Evolutionary conservation across 805 yeast genomes (phyloP), one percentile per base, ranked within the genome.

Genomic region (Diddensiella santjacobensis): DNA sequence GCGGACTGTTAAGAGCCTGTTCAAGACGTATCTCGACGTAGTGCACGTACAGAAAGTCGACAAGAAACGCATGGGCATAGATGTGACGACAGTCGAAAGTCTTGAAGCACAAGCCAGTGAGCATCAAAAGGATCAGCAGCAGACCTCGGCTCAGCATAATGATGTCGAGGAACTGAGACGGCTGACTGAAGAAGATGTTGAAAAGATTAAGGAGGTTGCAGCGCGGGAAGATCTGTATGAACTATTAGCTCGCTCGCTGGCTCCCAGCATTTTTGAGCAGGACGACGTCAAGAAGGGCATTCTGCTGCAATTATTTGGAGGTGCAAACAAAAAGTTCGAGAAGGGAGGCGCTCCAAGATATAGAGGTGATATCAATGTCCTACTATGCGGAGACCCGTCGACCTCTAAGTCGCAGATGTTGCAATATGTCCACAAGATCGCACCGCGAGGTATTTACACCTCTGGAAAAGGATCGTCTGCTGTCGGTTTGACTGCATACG

Each of bases 401-500:
- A 93, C 99, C 1, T 83, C 97, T 10, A 93, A 93, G 65, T 93
- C 99, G 2, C 99, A 93, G 67, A 69, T 93, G 40, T 73, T 93
- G 56, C 95, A 89, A 62, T 93, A 93, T 58, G 97, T 93, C 38
- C 99, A 93, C 70, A 87, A 90, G 61, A 93, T 93, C 57, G 95
- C 99, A 1, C 99, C 99, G 40, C 77, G 99, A 64, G 99, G 99
- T 57, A 87, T 93, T 35, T 93, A 90, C 68, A 93, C 99, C 3
- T 90, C 97, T 0, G 99, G 99, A 67, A 93, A 93, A 62, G 99
- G 99, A 44, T 89, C 97, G 0, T 93, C 99, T 26, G 99, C 99
- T 0, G 99, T 93, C 43, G 99, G 99, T 74, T 74, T 93, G 61
- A 93, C 99, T 0, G 99, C 99, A 0, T 93, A 93, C 65, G 84